Percentiles rank a stretch among this genome's conserved stretches.
These are phyloP conservation scores for Acrocalymma vagum DNA, from an alignment of 2,329 filamentous ascomycete genomes.

Conservation along the genomic window DNA sequence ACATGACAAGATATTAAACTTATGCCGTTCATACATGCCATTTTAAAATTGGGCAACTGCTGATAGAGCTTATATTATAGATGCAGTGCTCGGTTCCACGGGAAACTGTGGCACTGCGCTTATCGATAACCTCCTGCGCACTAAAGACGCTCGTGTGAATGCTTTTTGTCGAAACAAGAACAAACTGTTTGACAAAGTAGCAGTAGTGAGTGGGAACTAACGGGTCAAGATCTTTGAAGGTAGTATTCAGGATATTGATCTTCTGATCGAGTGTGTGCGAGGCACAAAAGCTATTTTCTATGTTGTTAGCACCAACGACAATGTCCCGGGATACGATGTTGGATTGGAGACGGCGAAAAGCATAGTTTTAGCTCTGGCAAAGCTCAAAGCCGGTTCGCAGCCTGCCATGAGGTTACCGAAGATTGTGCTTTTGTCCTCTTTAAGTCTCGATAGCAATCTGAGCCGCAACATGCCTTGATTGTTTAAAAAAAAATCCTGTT, in stretches of 20 bases:
- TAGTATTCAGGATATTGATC: conserved; percentile 48
- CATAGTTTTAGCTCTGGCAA: conserved; percentile 49
- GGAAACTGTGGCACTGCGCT: conserved; percentile 56
- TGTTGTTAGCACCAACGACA: conserved; percentile 51
- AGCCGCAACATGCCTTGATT: conserved; percentile 34
- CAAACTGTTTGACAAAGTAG: conserved; percentile 50
- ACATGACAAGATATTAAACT: no score
- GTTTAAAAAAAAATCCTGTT: conserved; percentile 41
- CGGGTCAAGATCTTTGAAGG: conserved; percentile 54
- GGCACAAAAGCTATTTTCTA: conserved; percentile 51
- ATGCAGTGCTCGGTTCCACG: conserved; percentile 36
- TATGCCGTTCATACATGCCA: no score
- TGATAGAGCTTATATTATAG: no score
- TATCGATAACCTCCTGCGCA: conserved; percentile 49
- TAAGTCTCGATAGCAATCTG: conserved; percentile 52
- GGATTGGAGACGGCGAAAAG: conserved; percentile 45
- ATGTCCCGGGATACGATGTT: conserved; percentile 53
- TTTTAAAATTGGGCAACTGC: no score
- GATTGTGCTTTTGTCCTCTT: conserved; percentile 55
- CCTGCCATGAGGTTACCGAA: conserved; percentile 38
- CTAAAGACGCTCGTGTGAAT: conserved; percentile 42
- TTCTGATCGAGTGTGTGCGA: conserved; percentile 49
- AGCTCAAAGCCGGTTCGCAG: conserved; percentile 19
- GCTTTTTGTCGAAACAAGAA: conserved; percentile 55
- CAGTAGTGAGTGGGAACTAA: conserved; percentile 39